Evolutionary conservation across 139 green algal genomes (phyloP).

Genomic region (Spirogloea muscicola): DNA sequence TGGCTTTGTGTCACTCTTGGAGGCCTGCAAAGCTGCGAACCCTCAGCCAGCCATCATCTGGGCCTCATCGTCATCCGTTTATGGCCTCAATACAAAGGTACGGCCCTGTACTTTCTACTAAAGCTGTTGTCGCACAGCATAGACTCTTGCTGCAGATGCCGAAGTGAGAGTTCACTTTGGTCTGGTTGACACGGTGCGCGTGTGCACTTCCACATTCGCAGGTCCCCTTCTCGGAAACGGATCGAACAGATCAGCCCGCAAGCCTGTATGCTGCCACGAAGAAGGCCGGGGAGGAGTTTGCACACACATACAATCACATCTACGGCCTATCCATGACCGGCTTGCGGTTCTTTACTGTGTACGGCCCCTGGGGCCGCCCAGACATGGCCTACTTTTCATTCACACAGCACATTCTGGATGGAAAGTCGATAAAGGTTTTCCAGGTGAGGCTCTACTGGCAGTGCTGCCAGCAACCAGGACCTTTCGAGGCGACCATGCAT

Average conservation of each 20-base stretch:
- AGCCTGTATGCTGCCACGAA: conserved; percentile 72
- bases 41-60: conserved; percentile 64
- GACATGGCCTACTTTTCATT: conserved; percentile 82
- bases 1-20: conserved; percentile 66
- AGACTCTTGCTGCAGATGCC: too few relatives aligned
- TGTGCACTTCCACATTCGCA: background rate
- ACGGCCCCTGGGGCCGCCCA: conserved; percentile 64
- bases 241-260: conserved; percentile 59
- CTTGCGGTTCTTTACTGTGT: conserved; percentile 48
- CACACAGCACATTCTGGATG: conserved; percentile 57
- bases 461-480: too few relatives aligned
- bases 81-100: conserved; percentile 63
- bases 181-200: too few relatives aligned
- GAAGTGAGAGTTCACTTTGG: too few relatives aligned
- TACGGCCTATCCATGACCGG: conserved; percentile 63
- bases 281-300: conserved; percentile 65
- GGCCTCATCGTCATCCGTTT: conserved; percentile 68
- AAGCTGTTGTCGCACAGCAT: too few relatives aligned
- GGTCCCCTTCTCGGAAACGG: conserved; percentile 64
- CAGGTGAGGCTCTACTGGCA: too few relatives aligned
- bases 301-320: conserved; percentile 72
- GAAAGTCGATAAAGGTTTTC: conserved; percentile 66
- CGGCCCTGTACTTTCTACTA: too few relatives aligned
- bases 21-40: conserved; percentile 55
- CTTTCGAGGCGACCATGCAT: too few relatives aligned